Evolutionary conservation across 2,329 filamentous ascomycete genomes (phyloP).

Genomic region (Microdochium trichocladiopsis): DNA sequence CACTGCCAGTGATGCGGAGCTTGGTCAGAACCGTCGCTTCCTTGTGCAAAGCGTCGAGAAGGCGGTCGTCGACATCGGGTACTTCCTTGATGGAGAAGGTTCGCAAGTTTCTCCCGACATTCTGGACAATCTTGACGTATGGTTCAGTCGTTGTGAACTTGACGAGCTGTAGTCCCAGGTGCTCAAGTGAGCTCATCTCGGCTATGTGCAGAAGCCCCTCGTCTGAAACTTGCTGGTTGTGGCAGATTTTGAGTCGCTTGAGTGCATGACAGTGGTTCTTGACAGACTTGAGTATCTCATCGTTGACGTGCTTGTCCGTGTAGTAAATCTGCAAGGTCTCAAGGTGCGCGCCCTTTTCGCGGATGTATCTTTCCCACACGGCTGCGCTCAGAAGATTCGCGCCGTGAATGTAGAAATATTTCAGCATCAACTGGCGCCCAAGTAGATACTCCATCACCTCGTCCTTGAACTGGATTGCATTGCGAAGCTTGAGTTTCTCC

Average conservation of each 20-base stretch:
- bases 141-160: conserved; percentile 46
- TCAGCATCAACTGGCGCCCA: conserved; percentile 61
- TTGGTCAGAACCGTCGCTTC: conserved; percentile 65
- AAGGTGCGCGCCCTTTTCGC: conserved; percentile 56
- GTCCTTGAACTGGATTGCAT: conserved; percentile 90
- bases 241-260: conserved; percentile 68
- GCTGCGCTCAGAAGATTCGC: conserved; percentile 75
- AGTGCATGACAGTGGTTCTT: conserved; percentile 60
- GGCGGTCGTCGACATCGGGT: conserved; percentile 55
- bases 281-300: conserved; percentile 60
- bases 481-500: conserved; percentile 66
- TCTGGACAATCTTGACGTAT: conserved; percentile 53
- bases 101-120: conserved; percentile 58
- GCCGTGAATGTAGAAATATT: conserved; percentile 71
- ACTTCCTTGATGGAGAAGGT: conserved; percentile 74
- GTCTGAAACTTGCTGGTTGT: conserved; percentile 69
- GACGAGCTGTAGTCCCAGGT: conserved; percentile 67
- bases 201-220: conserved; percentile 59
- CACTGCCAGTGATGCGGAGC: conserved; percentile 74
- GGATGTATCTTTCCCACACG: conserved; percentile 67
- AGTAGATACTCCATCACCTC: conserved; percentile 74
- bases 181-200: conserved; percentile 56
- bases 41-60: conserved; percentile 65
- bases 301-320: conserved; percentile 74
- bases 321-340: conserved; percentile 71